These are phyloP conservation scores for Jaenimonas drosophilae DNA, from an alignment of 208 protist species.

Conservation along the genomic window DNA sequence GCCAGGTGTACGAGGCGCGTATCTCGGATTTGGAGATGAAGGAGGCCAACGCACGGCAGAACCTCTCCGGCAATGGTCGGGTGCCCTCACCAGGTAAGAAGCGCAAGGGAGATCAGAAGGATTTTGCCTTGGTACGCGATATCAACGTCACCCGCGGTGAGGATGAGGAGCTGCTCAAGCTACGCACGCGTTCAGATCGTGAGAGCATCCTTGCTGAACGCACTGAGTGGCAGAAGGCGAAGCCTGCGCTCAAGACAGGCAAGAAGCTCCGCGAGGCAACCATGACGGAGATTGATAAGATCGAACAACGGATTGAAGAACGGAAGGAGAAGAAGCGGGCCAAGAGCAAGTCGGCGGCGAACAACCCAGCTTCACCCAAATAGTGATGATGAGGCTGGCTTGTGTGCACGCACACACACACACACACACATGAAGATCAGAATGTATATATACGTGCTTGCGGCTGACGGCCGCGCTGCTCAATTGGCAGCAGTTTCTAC, in stretches of 20 bases:
- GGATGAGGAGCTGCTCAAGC: conserved; percentile 13
- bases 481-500: too few relatives aligned
- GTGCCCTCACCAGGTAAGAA: neutral
- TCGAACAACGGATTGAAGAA: conserved; percentile 14
- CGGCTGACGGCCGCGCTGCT: too few relatives aligned
- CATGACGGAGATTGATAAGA: conserved; percentile 18
- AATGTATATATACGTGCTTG: too few relatives aligned
- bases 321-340: conserved; percentile 9
- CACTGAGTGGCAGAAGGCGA: conserved; percentile 35
- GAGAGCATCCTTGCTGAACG: conserved; percentile 27
- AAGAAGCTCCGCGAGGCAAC: conserved; percentile 26
- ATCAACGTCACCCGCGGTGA: conserved; percentile 10
- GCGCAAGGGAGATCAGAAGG: conserved; percentile 2
- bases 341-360: neutral
- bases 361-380: neutral
- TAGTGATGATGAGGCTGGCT: too few relatives aligned
- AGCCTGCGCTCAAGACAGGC: conserved; percentile 12
- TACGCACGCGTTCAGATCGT: conserved; percentile 16
- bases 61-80: conserved; percentile 4
- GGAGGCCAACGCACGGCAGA: conserved; percentile 25
- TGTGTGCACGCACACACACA: too few relatives aligned
- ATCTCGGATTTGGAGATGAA: conserved; percentile 83
- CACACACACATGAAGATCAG: too few relatives aligned
- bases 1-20: conserved; percentile 88
- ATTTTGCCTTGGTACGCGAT: conserved; percentile 23